phyloP scores from a whole-genome alignment of 1,284 basidiomycete species.

The Tausonia pullulans region DNA sequence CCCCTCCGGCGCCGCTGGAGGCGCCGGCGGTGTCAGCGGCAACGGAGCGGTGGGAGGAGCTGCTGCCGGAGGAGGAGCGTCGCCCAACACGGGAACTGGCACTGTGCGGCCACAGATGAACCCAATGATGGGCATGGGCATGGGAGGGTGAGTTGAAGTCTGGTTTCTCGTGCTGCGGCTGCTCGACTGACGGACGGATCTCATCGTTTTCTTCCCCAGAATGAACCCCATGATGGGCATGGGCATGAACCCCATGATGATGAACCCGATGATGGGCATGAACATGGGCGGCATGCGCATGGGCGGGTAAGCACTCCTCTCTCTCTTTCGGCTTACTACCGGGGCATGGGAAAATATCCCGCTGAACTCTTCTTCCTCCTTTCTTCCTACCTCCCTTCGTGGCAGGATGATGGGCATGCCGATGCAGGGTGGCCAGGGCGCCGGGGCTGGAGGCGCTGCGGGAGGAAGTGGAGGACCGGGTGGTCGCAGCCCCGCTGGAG shows the following conservation, averaged over 20 bases:
- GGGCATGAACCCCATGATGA: conserved; percentile 8
- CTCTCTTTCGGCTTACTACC: background rate
- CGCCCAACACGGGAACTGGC: too few species aligned
- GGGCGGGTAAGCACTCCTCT: background rate
- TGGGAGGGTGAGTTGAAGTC: background rate
- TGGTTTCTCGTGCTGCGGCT: background rate
- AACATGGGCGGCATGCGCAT: conserved; percentile 14
- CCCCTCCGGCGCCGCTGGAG: too few species aligned
- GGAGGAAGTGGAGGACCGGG: background rate
- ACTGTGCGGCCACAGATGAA: too few species aligned
- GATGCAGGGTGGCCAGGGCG: background rate
- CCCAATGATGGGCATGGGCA: background rate
- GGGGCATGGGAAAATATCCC: background rate
- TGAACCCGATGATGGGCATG: conserved; percentile 16
- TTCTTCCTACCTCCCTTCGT: background rate
- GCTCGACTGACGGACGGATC: too few species aligned
- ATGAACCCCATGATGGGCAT: conserved; percentile 4
- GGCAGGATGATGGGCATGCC: background rate
- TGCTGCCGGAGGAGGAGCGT: too few species aligned
- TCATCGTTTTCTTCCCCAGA: background rate
- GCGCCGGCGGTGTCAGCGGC: too few species aligned
- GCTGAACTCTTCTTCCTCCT: background rate
- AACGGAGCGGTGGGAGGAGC: too few species aligned
- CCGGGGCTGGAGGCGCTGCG: background rate
- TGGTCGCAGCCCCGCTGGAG: background rate